Evolutionary conservation across 2,329 filamentous ascomycete species (phyloP), one percentile per base, ranked within the genome.

Genomic region (Calonectria crousiana): DNA sequence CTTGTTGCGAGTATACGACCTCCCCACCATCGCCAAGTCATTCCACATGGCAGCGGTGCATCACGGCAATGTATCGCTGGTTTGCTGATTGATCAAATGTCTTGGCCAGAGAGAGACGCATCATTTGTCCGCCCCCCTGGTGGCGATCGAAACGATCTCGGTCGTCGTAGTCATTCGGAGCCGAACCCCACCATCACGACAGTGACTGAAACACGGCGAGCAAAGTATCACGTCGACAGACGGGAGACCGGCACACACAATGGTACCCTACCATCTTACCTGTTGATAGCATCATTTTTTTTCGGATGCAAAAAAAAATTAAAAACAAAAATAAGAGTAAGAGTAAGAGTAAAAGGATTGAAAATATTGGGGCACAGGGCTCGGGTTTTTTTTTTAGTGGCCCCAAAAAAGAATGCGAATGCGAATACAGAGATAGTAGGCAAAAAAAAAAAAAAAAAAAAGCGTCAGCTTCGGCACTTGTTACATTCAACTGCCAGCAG

Each of bases 401-500:
- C 30, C 6, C 52, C 52, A 60, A 60, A 34, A 34, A 60, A 60
- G 56, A 60, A 60, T 28, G n/a, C 56, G 56, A 60, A 60, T 60
- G 56, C 56, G 56, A 60, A 60, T 60, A 60, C 56, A 36, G 56
- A 53, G 52, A 9, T 9, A n/a, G 41, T 1, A 5, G 20, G 20
- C 20, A 47, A 10, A n/a, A 10, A 3, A n/a, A 1, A 47, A n/a
- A 47, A 47, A 47, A 47, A 34, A 34, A 47, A 47, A 47, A 47
- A 47, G n/a, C 44, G 44, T 23, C 44, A 26, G n/a, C 10, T 51
- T 38, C 64, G 64, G 64, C 70, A 67, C 34, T 58, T 64, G 69
- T 71, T 41, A 28, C 64, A 44, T 30, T 23, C 52, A 47, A 72
- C 51, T 71, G 23, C 51, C 69, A 67, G 32, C 3, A 26, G 56